These are phyloP conservation scores for Chrysoporthe cubensis DNA, from an alignment of 2,329 filamentous ascomycete species.

Conservation along the genomic window DNA sequence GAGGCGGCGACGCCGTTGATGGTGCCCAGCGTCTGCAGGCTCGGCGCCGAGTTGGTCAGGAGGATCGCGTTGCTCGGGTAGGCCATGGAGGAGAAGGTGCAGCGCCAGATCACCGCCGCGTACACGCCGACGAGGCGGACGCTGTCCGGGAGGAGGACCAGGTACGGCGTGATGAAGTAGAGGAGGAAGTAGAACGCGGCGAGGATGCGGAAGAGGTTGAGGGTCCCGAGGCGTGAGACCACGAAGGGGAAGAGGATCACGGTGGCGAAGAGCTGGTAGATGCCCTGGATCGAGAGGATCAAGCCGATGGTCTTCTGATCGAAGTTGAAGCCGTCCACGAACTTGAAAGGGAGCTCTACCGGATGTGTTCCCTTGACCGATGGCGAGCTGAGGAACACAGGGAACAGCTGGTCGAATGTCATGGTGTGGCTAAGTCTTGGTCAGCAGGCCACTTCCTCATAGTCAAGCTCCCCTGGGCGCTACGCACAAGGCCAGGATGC, in stretches of 20 bases:
- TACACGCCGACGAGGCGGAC: constrained; percentile 78
- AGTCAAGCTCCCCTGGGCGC: background rate
- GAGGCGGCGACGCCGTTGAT: constrained; percentile 93
- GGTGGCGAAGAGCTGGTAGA: constrained; percentile 87
- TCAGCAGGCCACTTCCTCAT: constrained; percentile 30
- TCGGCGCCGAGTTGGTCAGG: constrained; percentile 84
- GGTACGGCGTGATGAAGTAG: constrained; percentile 86
- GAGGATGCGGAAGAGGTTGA: constrained; percentile 81
- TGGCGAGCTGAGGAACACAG: constrained; percentile 82
- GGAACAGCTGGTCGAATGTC: constrained; percentile 91
- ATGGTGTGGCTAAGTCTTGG: constrained; percentile 78
- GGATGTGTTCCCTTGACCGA: constrained; percentile 53
- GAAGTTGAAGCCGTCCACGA: constrained; percentile 83
- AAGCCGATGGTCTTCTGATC: constrained; percentile 83
- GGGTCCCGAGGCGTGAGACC: constrained; percentile 73
- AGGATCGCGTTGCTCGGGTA: constrained; percentile 92
- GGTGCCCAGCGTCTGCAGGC: constrained; percentile 81
- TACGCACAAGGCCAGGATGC: constrained; percentile 91
- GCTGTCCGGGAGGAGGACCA: constrained; percentile 76
- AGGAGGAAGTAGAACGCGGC: constrained; percentile 83
- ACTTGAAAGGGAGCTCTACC: constrained; percentile 78
- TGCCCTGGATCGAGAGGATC: constrained; percentile 85
- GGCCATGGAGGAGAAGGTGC: constrained; percentile 86
- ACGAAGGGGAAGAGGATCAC: constrained; percentile 82
- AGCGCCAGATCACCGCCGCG: constrained; percentile 83